Base-by-base conservation (phyloP, 371 early-diverging fungal genomes). In the Mortierella sp. region DNA sequence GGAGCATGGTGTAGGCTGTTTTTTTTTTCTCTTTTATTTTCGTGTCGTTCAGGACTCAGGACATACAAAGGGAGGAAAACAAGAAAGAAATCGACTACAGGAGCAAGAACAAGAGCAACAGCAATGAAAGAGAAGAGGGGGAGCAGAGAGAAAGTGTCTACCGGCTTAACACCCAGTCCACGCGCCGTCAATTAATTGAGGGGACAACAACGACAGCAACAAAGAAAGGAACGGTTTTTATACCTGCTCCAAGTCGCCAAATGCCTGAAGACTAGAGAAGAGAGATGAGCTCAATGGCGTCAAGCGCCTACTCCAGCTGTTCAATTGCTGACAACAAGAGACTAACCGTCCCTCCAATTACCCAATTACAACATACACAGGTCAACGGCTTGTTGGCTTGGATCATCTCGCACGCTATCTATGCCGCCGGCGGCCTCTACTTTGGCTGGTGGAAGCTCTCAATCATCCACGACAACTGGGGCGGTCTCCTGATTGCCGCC, bases 301-400 rank as follows among this genome's bases (percentile, higher is more conserved):
- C 6, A 24, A 24, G n/a, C n/a, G 24, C 54, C 8, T 24, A 54
- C n/a, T 0, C 5, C 6, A 3, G 54, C 26, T 55, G 10, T 57
- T 11, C 16, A 50, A 50, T 50, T 50, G 3, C 13, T 50, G 9
- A 19, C 13, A n/a, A 61, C 11, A 28, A 31, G 11, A 34, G 34
- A 61, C 11, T 57, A 21, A 1, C 26, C 34, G 2, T 31, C 80
- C 26, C 44, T 24, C 51, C 50, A 6, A 16, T 55, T 34, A 16
- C 16, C 21, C 34, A 14, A 19, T 34, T 31, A 21, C 19, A 16
- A 31, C 54, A 54, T 8, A 4, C 6, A 19, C 61, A 91, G 90
- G 94, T 96, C 77, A 96, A 96, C 88, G 96, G 96, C 8, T 86
- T 95, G 57, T 80, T 88, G 37, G 94, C 93, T 37, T 96, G 95